A percentile compares a stretch with the other conserved stretches of the same genome.
phyloP scores from a whole-genome alignment of 495 filamentous ascomycete species.

The Glutinoglossum americanum region DNA sequence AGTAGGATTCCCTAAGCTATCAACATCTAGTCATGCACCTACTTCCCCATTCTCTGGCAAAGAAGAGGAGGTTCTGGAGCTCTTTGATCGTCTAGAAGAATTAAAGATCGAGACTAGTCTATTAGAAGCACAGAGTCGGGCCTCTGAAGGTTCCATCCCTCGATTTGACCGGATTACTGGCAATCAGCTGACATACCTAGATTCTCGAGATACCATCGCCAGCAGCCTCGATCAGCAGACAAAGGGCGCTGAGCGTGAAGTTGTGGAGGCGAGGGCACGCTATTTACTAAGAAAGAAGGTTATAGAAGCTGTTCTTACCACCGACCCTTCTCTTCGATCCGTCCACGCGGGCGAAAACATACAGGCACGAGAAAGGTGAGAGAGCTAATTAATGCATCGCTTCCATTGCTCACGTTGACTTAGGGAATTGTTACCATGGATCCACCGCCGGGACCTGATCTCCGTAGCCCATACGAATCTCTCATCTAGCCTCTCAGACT shows the following conservation, averaged over 20 bases:
- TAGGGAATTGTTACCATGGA: slow-evolving; percentile 30
- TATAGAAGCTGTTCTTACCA: slow-evolving; percentile 40
- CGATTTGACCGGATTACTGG: background rate
- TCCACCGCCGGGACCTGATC: slow-evolving; percentile 44
- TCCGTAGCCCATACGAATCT: slow-evolving; percentile 37
- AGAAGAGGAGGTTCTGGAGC: slow-evolving; percentile 39
- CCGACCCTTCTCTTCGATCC: slow-evolving; percentile 54
- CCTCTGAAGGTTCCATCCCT: background rate
- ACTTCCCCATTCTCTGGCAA: slow-evolving; percentile 32
- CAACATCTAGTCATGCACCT: slow-evolving; percentile 24
- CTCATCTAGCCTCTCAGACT: slow-evolving; percentile 25
- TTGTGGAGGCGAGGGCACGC: slow-evolving; percentile 43
- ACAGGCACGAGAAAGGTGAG: slow-evolving; percentile 35
- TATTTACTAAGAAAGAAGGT: slow-evolving; percentile 45
- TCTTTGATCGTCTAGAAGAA: slow-evolving; percentile 48
- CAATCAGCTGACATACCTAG: background rate
- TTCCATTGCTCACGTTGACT: background rate
- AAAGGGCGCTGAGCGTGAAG: slow-evolving; percentile 34
- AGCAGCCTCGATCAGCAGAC: slow-evolving; percentile 23
- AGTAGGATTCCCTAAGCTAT: slow-evolving; percentile 17
- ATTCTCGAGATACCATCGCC: slow-evolving; percentile 8
- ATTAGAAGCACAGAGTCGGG: slow-evolving; percentile 27
- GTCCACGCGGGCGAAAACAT: slow-evolving; percentile 45
- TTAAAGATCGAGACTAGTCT: slow-evolving; percentile 48
- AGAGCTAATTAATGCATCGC: background rate